Conservation (phyloP, 192 early-diverging fungal genomes). For the Oehlia diaphana region DNA sequence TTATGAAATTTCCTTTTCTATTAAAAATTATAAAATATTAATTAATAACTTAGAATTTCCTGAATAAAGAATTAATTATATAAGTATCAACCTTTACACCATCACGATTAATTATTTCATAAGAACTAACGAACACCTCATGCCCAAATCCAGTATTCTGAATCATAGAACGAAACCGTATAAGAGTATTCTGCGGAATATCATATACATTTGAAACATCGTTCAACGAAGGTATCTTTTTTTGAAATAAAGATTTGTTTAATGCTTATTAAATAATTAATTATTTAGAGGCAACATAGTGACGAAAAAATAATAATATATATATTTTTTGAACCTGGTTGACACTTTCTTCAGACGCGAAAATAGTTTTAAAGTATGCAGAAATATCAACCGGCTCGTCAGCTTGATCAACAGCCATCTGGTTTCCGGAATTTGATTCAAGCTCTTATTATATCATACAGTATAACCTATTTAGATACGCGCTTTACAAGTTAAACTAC, state of each 20-base stretch:
- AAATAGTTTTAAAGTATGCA: conserved; percentile 35
- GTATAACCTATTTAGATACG: not conserved
- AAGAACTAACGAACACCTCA: conserved; percentile 54
- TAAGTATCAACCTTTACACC: conserved; percentile 38
- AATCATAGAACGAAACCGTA: conserved; percentile 80
- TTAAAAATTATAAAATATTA: not conserved
- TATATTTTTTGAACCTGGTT: conserved; percentile 28
- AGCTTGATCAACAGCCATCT: not conserved
- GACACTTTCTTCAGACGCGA: conserved; percentile 35
- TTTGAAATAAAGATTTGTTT: not conserved
- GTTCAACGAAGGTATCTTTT: conserved; percentile 49
- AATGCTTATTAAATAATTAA: not conserved
- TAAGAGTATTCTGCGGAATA: conserved; percentile 47
- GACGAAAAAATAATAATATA: not conserved
- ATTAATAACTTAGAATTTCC: not conserved
- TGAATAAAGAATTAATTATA: not conserved
- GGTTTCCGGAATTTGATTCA: conserved; percentile 31
- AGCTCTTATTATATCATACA: conserved; percentile 29
- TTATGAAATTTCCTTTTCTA: conserved; percentile 25
- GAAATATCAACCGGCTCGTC: conserved; percentile 36
- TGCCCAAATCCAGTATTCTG: conserved; percentile 77
- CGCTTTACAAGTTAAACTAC: not conserved
- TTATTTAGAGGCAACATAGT: not conserved
- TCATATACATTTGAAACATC: conserved; percentile 28
- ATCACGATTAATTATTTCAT: conserved; percentile 31